Evolutionary conservation across 2,329 filamentous ascomycete species (phyloP).

Genomic region (Clonostachys chloroleuca): DNA sequence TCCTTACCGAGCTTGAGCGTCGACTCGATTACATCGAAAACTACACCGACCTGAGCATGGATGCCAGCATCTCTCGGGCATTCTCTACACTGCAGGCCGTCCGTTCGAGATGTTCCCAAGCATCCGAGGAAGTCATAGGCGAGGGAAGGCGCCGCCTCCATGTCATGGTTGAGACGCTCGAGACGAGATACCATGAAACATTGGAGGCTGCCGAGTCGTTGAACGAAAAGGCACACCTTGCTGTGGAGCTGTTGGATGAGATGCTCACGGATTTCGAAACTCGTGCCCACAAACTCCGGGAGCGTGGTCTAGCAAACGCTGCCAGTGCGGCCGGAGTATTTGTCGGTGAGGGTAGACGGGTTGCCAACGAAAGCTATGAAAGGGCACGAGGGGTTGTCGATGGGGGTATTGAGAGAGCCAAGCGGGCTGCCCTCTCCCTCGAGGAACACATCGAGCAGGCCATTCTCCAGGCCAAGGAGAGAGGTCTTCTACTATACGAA

Average conservation of each 20-base stretch:
- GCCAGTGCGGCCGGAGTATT: slow-evolving; percentile 66
- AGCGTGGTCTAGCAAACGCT: slow-evolving; percentile 65
- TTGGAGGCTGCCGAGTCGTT: slow-evolving; percentile 80
- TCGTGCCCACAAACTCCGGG: slow-evolving; percentile 73
- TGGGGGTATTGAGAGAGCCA: slow-evolving; percentile 77
- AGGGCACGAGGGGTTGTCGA: slow-evolving; percentile 74
- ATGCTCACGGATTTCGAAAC: slow-evolving; percentile 84
- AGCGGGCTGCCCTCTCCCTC: slow-evolving; percentile 73
- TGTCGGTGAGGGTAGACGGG: slow-evolving; percentile 73
- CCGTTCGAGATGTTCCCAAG: slow-evolving; percentile 80
- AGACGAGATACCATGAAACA: slow-evolving; percentile 81
- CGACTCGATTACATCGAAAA: slow-evolving; percentile 85
- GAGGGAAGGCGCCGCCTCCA: slow-evolving; percentile 79
- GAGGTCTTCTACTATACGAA: slow-evolving; percentile 82
- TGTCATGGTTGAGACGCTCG: slow-evolving; percentile 88
- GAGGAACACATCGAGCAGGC: slow-evolving; percentile 83
- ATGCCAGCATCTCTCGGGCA: slow-evolving; percentile 78
- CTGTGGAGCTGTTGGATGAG: slow-evolving; percentile 79
- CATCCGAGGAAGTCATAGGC: slow-evolving; percentile 85
- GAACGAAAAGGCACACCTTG: slow-evolving; percentile 86
- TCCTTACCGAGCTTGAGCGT: slow-evolving; percentile 80
- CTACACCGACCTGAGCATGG: slow-evolving; percentile 79
- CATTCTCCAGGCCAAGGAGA: slow-evolving; percentile 68
- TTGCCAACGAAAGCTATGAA: slow-evolving; percentile 74
- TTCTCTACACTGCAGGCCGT: slow-evolving; percentile 85